Conservation (phyloP, 257 asterid species). For the Nicotiana sylvestris region DNA sequence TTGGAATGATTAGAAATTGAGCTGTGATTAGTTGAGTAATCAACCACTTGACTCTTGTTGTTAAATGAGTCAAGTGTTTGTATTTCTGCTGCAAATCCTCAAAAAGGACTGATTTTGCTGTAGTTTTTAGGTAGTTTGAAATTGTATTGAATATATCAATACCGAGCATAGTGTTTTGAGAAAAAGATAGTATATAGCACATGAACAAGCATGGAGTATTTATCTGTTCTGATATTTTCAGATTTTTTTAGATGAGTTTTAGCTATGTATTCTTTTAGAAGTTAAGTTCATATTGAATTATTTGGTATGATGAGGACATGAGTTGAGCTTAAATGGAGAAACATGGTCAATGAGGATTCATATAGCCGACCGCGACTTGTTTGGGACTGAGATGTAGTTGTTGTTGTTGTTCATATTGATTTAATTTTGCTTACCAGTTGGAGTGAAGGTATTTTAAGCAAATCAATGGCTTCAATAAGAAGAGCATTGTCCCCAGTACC, state of each 20-base stretch:
- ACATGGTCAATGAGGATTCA: too few relatives aligned
- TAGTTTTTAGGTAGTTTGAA: not conserved
- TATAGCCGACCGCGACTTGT: too few relatives aligned
- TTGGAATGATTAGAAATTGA: not conserved
- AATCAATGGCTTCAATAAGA: slow-evolving; percentile 62
- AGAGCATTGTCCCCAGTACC: slow-evolving; percentile 62
- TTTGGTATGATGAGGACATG: too few relatives aligned
- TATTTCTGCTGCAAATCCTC: not conserved
- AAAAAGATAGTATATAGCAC: not conserved
- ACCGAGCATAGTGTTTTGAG: not conserved
- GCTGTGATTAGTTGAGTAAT: not conserved
- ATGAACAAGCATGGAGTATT: not conserved
- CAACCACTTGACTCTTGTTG: not conserved
- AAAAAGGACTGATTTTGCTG: not conserved
- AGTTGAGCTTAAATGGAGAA: too few relatives aligned
- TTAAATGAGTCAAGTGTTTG: not conserved
- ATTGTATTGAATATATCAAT: not conserved
- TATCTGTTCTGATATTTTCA: not conserved
- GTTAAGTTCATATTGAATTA: too few relatives aligned
- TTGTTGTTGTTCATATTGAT: too few relatives aligned
- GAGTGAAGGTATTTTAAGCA: not conserved
- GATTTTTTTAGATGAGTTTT: not conserved
- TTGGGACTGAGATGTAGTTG: too few relatives aligned
- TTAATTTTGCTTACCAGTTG: not conserved
- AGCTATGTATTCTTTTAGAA: not conserved